Base-by-base conservation (phyloP, 192 early-diverging fungal genomes). In the Coemansia sp. region DNA sequence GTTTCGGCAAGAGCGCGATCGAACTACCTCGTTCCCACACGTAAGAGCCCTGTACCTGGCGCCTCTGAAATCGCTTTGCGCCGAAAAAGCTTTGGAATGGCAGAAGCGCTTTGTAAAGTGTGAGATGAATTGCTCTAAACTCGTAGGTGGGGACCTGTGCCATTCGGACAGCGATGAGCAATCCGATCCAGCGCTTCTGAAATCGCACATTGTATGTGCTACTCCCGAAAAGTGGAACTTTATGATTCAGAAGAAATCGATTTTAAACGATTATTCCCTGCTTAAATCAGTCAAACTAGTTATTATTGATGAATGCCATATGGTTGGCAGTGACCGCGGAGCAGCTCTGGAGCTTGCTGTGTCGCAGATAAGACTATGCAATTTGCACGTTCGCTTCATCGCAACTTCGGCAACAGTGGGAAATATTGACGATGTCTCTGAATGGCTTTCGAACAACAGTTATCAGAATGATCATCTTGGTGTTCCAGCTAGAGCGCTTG, bases 141-240 rank as follows among this genome's bases (percentile, higher is more conserved):
- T 87, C 17, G 85, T 85, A 22, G 87, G 87, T 0, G 81, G 76
- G 33, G 29, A 34, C n/a, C 4, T 25, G 2, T n/a, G 32, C 12
- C 33, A 57, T 31, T 57, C 7, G 33, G 5, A 7, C 2, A 42
- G 73, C 1, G 69, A 81, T 38, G 28, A 49, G 45, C 28, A 18
- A n/a, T 29, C 58, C 36, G 18, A 1, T 50, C n/a, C 48, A 18
- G 25, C 58, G 7, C 50, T 83, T 12, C 59, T 50, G 1, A 75
- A 79, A 20, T 76, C 84, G 3, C 83, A 84, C 18, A 69, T 83
- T 14, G 38, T 72, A 29, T 86, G 89, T 7, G 86, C 87, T 0
- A 91, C 90, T 4, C 90, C 90, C 0, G 90, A 91, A 72, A 91
- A 89, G 56, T 91, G 86, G 87, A 75, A 89, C 56, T 85, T 84